A percentile compares a stretch with the other conserved stretches of the same genome.
Evolutionary conservation across 140 eudicot species (phyloP).

Genomic region (Oenanthe javanica): DNA sequence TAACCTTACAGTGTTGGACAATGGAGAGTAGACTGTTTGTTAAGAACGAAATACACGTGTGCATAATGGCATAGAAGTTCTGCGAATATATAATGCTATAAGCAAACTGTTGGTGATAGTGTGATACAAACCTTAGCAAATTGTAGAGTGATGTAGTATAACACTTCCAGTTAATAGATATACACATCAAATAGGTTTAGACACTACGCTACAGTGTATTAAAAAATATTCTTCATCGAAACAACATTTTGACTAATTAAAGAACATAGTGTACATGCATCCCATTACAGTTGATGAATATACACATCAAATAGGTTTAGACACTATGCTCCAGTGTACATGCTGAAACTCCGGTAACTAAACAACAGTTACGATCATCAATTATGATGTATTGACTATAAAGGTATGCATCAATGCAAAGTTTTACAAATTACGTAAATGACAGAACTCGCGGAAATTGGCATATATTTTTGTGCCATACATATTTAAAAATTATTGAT

Average conservation of each 20-base stretch:
- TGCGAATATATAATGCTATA: background rate
- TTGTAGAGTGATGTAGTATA: background rate
- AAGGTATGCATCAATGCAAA: background rate
- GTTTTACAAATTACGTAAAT: background rate
- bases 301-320: background rate
- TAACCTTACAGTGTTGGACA: constrained; percentile 10
- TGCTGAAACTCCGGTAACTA: background rate
- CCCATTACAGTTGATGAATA: background rate
- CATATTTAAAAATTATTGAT: background rate
- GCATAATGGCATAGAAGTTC: background rate
- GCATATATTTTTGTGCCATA: background rate
- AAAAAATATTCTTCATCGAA: background rate
- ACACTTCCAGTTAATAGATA: background rate
- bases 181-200: background rate
- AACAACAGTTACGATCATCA: background rate
- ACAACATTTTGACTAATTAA: background rate
- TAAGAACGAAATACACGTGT: background rate
- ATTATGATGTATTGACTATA: background rate
- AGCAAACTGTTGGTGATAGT: background rate
- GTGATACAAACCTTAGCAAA: background rate
- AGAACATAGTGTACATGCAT: background rate
- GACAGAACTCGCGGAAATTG: background rate
- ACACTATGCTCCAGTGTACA: background rate
- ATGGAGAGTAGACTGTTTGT: background rate
- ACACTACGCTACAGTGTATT: background rate